Evolutionary conservation across 805 yeast species (phyloP), one percentile per base, ranked within the genome.

Genomic region (Vanderwaltozyma polyspora): DNA sequence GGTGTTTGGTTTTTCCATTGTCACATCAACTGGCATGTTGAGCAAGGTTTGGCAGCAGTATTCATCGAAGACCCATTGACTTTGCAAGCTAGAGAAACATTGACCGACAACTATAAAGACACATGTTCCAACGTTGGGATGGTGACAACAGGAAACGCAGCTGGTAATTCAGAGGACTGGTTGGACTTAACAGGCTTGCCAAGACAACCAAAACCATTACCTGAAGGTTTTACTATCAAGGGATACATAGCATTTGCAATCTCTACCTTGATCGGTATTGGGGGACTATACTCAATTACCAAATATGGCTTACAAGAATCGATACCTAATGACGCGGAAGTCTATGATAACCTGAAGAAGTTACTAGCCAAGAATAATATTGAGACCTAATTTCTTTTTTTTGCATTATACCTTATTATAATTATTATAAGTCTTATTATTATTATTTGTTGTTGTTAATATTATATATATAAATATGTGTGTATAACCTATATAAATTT

Each of bases 1-100:
- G 98, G 98, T 66, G 87, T 87, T 29, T 89, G 97, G 98, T 74
- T 78, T 60, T 91, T 91, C 93, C 98, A 89, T 66, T 89, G 98
- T 63, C 98, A 89, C 59, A 81, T 91, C 52, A 97, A 91, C 59
- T 89, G 98, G 98, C 98, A 91, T 66, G 72, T 89, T 68, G 71
- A 77, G 52, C 97, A 91, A 67, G 98, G 98, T 52, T 71, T 89
- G 49, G 94, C 94, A 10, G 49, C 86, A 36, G 66, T 69, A 9
- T 64, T 91, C 29, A 63, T 89, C 35, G 98, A 89, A 64, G 95
- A 85, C 36, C 98, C 98, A 19, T 46, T 57, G 9, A 68, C 68
- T 37, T 67, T 89, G 32, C 84, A 78, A 57, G 55, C 66, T 38
- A 35, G 51, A 18, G 66, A 66, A 34, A 35, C 52, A 8, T 49